Conservation (phyloP, 371 early-diverging fungal genomes). For the Mucor circinelloides region DNA sequence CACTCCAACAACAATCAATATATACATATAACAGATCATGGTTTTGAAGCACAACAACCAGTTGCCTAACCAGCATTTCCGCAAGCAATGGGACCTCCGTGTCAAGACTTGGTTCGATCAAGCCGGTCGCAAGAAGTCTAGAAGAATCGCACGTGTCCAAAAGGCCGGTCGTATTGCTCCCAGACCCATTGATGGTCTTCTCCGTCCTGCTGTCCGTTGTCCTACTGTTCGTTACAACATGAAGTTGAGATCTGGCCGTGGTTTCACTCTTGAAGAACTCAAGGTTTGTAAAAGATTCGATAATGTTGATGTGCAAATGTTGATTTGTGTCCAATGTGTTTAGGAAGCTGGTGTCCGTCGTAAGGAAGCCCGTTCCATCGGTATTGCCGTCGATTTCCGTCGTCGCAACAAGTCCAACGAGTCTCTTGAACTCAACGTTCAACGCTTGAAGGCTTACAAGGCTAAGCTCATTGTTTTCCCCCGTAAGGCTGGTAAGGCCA, state of each 20-base stretch:
- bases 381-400: constrained; percentile 98
- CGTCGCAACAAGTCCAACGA: constrained; percentile 98
- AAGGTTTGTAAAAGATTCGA: constrained; percentile 62
- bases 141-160: constrained; percentile 86
- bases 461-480: constrained; percentile 94
- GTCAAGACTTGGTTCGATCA: constrained; percentile 99
- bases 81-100: constrained; percentile 98
- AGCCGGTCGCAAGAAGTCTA: constrained; percentile 93
- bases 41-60: constrained; percentile 98
- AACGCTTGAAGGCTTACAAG: constrained; percentile 97
- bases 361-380: constrained; percentile 96
- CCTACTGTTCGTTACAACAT: constrained; percentile 99
- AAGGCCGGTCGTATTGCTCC: constrained; percentile 98
- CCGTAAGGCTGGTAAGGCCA: constrained; percentile 86
- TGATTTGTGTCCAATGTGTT: not conserved
- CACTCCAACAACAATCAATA: not conserved
- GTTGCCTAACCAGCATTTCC: constrained; percentile 98
- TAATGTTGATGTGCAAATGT: not conserved
- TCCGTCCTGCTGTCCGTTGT: constrained; percentile 98
- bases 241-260: constrained; percentile 98
- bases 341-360: constrained; percentile 93
- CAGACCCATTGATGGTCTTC: constrained; percentile 95
- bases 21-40: constrained; percentile 31
- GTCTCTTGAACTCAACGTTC: constrained; percentile 93
- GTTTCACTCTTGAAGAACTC: constrained; percentile 99